These are phyloP conservation scores for Prunus yedoensis DNA, from an alignment of 331 rosid genomes.

Conservation along the genomic window DNA sequence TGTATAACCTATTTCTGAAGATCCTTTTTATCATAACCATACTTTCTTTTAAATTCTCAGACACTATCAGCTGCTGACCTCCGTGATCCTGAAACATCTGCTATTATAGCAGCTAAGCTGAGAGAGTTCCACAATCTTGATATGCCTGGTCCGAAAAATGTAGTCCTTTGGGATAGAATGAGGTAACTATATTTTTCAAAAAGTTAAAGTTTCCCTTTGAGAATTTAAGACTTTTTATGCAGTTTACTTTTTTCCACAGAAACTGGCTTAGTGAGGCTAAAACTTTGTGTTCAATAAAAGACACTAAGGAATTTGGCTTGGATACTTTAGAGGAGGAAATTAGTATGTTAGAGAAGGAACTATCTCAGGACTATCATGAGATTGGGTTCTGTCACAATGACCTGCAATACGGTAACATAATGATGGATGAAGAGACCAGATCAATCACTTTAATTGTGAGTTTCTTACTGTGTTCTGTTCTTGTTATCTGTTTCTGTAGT, in stretches of 20 bases:
- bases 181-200: slow-evolving; percentile 38
- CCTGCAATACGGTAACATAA: slow-evolving; percentile 93
- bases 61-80: slow-evolving; percentile 79
- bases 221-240: slow-evolving; percentile 15
- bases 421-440: slow-evolving; percentile 78
- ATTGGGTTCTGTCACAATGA: slow-evolving; percentile 96
- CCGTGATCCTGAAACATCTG: slow-evolving; percentile 63
- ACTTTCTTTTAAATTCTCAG: slow-evolving; percentile 33
- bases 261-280: slow-evolving; percentile 68
- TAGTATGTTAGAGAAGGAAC: slow-evolving; percentile 50
- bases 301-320: slow-evolving; percentile 41
- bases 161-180: slow-evolving; percentile 65
- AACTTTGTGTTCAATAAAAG: slow-evolving; percentile 49
- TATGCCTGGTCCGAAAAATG: slow-evolving; percentile 60
- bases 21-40: neutral
- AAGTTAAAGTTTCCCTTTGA: neutral
- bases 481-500: neutral
- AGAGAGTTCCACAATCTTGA: slow-evolving; percentile 77
- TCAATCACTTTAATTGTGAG: slow-evolving; percentile 80
- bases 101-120: slow-evolving; percentile 74
- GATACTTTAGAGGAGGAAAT: slow-evolving; percentile 69
- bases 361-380: slow-evolving; percentile 45
- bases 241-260: slow-evolving; percentile 35
- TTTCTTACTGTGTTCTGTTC: slow-evolving; percentile 5
- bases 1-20: neutral